Base-by-base conservation (phyloP, 441 rosid genomes). In the Populus hybrid region DNA sequence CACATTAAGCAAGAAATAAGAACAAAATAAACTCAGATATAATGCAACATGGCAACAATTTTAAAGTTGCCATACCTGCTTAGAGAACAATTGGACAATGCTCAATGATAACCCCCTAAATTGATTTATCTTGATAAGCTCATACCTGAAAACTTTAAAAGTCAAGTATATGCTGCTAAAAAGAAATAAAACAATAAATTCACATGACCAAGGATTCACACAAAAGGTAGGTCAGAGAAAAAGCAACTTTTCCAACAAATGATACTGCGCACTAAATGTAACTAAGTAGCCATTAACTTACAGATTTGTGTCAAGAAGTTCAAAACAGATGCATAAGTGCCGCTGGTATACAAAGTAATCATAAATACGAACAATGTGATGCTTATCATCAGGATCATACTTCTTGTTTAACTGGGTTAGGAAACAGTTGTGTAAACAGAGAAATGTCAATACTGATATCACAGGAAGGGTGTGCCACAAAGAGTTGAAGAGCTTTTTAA, bases 361-460 rank as follows among this genome's bases (percentile, higher is more conserved):
- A 80, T 92, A 91, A 76, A 97, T 93, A 78, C 98, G 98, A 86
- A 97, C 99, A 79, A 97, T 93, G 84, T 97, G 98, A 91, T 92
- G 91, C 89, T 94, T 93, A 83, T 97, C 99, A 82, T 94, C 98
- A 7, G 97, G 99, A 87, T 97, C 99, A 83, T 92, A 93, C 86
- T 94, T 94, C 89, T 86, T 94, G 89, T 97, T 97, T 84, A 97
- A 89, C 99, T 97, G 92, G 82, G 76, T 79, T 72, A 50, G 23
- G 26, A 82, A 77, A 80, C 82, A 72, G 63, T 42, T 35, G 66
- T 81, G 83, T 72, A 76, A 79, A 84, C 24, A 23, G 21, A 35
- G 63, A 64, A 81, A 32, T 69, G 53, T 66, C 77, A 84, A 34
- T 73, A 76, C 40, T 26, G 46, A 78, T 66, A 77, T 38, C 26